phyloP scores from a whole-genome alignment of 1,139 yeast genomes.

The Meyerozyma smithsonii region DNA sequence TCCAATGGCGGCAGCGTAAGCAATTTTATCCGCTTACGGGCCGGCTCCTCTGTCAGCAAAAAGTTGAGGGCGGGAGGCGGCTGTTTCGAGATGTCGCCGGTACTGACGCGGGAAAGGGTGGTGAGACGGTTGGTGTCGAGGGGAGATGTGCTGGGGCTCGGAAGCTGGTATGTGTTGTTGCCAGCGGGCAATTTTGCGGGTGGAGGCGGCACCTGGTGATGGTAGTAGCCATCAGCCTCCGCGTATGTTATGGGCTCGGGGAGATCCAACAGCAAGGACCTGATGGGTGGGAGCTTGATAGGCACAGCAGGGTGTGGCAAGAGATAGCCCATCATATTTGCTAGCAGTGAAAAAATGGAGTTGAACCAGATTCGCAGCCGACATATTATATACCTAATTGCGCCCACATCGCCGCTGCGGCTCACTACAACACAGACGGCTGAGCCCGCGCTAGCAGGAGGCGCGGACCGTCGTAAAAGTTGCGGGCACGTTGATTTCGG shows the following conservation, averaged over 20 bases:
- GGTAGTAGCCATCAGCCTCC: not conserved
- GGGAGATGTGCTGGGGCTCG: constrained; percentile 2
- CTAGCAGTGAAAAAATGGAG: not conserved
- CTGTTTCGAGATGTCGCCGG: not conserved
- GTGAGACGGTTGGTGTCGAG: constrained; percentile 1
- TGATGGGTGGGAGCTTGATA: constrained; percentile 24
- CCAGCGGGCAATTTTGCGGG: not conserved
- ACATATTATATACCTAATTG: not conserved
- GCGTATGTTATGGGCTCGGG: constrained; percentile 11
- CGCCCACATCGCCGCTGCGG: constrained; percentile 2
- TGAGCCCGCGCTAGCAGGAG: constrained; percentile 3
- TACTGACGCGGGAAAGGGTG: not conserved
- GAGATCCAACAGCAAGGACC: constrained; percentile 24
- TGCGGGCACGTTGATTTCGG: no score
- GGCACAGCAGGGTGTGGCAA: constrained; percentile 4
- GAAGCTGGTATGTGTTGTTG: not conserved
- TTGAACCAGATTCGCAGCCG: constrained; percentile 1
- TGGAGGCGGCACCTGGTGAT: not conserved
- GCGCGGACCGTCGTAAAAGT: constrained; percentile 1
- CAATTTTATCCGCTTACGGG: not conserved
- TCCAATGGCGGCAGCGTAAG: not conserved
- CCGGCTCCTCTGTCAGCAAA: not conserved
- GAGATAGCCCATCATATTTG: constrained; percentile 4
- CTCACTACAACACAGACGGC: not conserved
- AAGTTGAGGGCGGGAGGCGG: constrained; percentile 1